These are phyloP conservation scores for Alternaria brassicicola DNA, from an alignment of 2,329 filamentous ascomycete genomes.

Conservation along the genomic window DNA sequence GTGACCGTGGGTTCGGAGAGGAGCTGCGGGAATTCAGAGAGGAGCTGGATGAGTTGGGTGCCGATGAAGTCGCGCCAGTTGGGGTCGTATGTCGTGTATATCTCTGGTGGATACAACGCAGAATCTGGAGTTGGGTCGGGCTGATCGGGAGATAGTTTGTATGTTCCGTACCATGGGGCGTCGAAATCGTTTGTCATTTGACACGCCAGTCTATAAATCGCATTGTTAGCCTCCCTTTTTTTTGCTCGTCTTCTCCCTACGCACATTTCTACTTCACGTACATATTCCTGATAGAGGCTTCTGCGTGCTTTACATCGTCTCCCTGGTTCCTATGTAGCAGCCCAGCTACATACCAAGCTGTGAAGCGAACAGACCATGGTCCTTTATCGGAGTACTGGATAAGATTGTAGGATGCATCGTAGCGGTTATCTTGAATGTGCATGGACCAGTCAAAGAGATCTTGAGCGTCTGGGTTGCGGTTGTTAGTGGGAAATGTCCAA, in stretches of 20 bases:
- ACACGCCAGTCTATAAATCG: constrained; percentile 4
- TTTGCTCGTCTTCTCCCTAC: not conserved
- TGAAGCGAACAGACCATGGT: constrained; percentile 53
- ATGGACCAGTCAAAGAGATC: constrained; percentile 25
- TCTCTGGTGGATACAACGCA: constrained; percentile 44
- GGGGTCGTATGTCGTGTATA: constrained; percentile 29
- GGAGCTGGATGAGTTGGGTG: constrained; percentile 46
- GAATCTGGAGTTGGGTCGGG: constrained; percentile 42
- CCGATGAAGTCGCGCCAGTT: constrained; percentile 51
- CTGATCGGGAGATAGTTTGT: constrained; percentile 51
- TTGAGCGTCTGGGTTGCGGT: constrained; percentile 6
- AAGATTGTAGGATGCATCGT: constrained; percentile 52
- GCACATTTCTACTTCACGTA: not conserved
- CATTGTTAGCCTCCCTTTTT: not conserved
- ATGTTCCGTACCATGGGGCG: constrained; percentile 53
- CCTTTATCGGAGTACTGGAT: constrained; percentile 53
- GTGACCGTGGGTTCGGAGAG: constrained; percentile 38
- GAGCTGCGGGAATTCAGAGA: constrained; percentile 45
- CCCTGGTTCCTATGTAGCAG: constrained; percentile 47
- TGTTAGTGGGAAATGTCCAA: not conserved
- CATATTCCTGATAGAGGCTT: constrained; percentile 46
- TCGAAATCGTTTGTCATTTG: constrained; percentile 50
- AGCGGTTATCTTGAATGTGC: constrained; percentile 44
- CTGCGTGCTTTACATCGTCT: constrained; percentile 46
- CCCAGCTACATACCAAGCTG: constrained; percentile 52